These are phyloP conservation scores for Pestalotiopsis fici DNA, from an alignment of 2,329 filamentous ascomycete genomes.

Conservation along the genomic window DNA sequence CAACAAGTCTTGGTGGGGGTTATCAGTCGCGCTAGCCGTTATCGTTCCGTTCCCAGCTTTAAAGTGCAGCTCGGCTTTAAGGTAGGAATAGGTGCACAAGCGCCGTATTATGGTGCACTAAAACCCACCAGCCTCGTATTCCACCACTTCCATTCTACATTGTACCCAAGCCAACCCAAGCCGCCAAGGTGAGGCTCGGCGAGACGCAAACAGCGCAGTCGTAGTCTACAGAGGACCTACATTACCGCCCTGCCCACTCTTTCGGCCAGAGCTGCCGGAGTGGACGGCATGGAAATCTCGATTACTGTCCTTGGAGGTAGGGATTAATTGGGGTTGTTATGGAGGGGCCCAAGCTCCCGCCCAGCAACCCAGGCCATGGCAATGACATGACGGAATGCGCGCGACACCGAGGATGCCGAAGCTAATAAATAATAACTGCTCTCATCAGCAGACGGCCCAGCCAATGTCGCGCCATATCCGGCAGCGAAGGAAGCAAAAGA, in stretches of 20 bases:
- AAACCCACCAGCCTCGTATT: neutral
- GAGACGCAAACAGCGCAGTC: neutral
- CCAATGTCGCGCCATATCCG: neutral
- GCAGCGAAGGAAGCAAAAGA: neutral
- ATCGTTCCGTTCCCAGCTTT: neutral
- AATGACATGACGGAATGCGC: slow-evolving; percentile 7
- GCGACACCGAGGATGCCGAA: slow-evolving; percentile 11
- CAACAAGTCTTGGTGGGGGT: neutral
- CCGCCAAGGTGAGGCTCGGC: neutral
- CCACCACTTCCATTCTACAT: neutral
- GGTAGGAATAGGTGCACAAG: neutral
- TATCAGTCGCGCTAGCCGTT: neutral
- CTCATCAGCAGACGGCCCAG: neutral
- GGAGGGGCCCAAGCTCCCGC: neutral
- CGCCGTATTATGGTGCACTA: neutral
- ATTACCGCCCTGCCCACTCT: neutral
- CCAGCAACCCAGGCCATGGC: neutral
- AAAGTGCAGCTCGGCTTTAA: neutral
- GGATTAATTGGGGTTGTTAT: neutral
- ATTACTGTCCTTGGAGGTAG: neutral
- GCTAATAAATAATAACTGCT: neutral
- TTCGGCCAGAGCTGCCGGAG: neutral
- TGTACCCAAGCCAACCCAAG: neutral
- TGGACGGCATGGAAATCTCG: neutral
- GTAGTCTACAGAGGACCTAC: neutral